phyloP scores from a whole-genome alignment of 768 basidiomycete species.

The Agaricus blazei region DNA sequence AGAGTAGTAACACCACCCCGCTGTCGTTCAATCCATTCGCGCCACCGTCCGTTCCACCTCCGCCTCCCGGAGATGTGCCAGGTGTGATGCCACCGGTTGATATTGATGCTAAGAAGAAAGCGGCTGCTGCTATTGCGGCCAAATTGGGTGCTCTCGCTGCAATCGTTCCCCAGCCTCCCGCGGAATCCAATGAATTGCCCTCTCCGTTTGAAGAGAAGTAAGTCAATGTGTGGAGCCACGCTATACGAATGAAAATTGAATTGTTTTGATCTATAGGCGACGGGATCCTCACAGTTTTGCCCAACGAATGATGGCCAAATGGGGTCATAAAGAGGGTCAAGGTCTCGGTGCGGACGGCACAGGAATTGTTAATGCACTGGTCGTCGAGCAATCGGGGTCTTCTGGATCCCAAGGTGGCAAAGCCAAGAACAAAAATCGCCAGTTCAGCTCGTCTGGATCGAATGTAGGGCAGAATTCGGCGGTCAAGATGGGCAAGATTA shows the following conservation, averaged over 20 bases:
- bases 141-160: slow-evolving; percentile 53
- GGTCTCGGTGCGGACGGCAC: slow-evolving; percentile 81
- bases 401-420: slow-evolving; percentile 20
- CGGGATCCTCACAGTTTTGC: slow-evolving; percentile 74
- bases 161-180: slow-evolving; percentile 21
- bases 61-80: slow-evolving; percentile 27
- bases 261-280: slow-evolving; percentile 16
- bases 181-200: slow-evolving; percentile 19
- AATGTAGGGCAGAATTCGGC: slow-evolving; percentile 33
- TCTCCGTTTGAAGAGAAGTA: slow-evolving; percentile 20
- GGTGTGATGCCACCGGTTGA: slow-evolving; percentile 21
- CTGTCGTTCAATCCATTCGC: slow-evolving; percentile 70
- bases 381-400: slow-evolving; percentile 60
- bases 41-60: slow-evolving; percentile 55
- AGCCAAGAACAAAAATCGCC: slow-evolving; percentile 29
- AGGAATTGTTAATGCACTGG: slow-evolving; percentile 86
- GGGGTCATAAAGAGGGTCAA: slow-evolving; percentile 93
- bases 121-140: slow-evolving; percentile 81
- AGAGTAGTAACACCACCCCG: slow-evolving; percentile 43
- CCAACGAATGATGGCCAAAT: slow-evolving; percentile 89
- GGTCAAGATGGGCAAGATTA: slow-evolving; percentile 75
- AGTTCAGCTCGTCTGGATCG: slow-evolving; percentile 24
- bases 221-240: neutral
- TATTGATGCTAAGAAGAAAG: slow-evolving; percentile 66
- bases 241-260: neutral